These are phyloP conservation scores for Lithohypha guttulata DNA, from an alignment of 2,329 filamentous ascomycete genomes.

Conservation along the genomic window DNA sequence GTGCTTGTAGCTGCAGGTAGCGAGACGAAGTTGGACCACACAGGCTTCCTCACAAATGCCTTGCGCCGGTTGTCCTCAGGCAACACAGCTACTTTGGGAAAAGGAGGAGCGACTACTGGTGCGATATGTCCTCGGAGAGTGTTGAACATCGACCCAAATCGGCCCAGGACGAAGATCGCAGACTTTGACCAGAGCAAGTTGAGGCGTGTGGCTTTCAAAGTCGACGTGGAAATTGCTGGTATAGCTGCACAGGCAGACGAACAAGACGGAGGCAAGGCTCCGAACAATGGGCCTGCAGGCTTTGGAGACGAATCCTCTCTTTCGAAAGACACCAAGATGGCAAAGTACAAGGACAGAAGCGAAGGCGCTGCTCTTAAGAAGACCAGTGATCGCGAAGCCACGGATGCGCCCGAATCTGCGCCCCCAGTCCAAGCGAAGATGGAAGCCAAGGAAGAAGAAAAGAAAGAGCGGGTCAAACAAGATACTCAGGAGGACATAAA, in stretches of 20 bases:
- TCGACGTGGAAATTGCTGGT: constrained; percentile 93
- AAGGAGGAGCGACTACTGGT: constrained; percentile 44
- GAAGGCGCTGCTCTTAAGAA: constrained; percentile 67
- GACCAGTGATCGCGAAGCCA: constrained; percentile 1
- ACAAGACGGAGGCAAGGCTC: constrained; percentile 21
- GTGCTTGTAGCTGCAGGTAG: constrained; percentile 22
- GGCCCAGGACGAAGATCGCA: constrained; percentile 66
- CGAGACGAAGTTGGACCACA: constrained; percentile 51
- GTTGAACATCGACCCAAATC: constrained; percentile 71
- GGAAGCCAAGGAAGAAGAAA: not conserved
- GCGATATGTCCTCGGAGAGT: constrained; percentile 69
- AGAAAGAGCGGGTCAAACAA: not conserved
- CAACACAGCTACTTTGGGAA: constrained; percentile 39
- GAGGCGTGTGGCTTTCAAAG: constrained; percentile 83
- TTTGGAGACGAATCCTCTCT: constrained; percentile 27
- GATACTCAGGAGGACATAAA: not conserved
- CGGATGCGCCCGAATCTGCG: constrained; percentile 32
- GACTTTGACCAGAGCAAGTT: constrained; percentile 74
- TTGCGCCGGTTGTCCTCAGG: constrained; percentile 72
- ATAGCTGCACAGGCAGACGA: constrained; percentile 65
- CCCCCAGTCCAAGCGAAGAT: constrained; percentile 28
- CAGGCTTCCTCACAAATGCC: constrained; percentile 69
- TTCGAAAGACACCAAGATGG: constrained; percentile 35
- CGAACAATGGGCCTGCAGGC: constrained; percentile 17
- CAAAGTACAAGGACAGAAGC: constrained; percentile 54